Conservation (phyloP, 2,329 filamentous ascomycete genomes). For the Fusarium tupiense region DNA sequence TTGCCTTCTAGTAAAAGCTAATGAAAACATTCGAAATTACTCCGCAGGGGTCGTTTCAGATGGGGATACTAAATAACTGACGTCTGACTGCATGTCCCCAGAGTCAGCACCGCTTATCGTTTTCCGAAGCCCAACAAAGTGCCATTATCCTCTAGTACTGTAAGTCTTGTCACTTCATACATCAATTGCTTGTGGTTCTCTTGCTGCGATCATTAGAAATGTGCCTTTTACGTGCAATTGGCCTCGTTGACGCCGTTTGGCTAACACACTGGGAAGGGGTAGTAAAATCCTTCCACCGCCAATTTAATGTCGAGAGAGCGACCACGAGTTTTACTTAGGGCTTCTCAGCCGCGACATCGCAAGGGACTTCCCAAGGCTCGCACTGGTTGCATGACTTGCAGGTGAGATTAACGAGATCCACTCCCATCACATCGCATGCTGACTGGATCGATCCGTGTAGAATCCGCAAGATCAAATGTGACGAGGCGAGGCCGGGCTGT, state of each 20-base stretch:
- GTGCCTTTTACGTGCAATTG: too few species aligned
- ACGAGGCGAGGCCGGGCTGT: slow-evolving; percentile 4
- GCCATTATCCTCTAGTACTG: background rate
- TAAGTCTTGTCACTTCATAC: background rate
- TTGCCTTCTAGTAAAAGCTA: too few species aligned
- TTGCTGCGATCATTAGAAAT: too few species aligned
- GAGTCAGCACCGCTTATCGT: background rate
- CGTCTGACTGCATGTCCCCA: background rate
- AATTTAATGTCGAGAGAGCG: background rate
- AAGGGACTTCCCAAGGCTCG: background rate
- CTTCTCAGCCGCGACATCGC: background rate
- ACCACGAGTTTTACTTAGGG: background rate
- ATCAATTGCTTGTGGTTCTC: too few species aligned
- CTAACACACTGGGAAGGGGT: background rate
- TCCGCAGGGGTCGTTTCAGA: background rate
- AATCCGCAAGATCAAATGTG: slow-evolving; percentile 17
- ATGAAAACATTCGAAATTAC: background rate
- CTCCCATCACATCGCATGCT: background rate
- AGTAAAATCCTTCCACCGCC: background rate
- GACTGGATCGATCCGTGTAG: background rate
- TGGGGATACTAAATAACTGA: background rate
- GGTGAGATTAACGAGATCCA: background rate
- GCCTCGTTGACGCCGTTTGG: background rate
- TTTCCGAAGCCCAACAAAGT: background rate
- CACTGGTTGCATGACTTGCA: slow-evolving; percentile 12